phyloP scores from a whole-genome alignment of 768 basidiomycete genomes.

The Sporobolomyces roseus region DNA sequence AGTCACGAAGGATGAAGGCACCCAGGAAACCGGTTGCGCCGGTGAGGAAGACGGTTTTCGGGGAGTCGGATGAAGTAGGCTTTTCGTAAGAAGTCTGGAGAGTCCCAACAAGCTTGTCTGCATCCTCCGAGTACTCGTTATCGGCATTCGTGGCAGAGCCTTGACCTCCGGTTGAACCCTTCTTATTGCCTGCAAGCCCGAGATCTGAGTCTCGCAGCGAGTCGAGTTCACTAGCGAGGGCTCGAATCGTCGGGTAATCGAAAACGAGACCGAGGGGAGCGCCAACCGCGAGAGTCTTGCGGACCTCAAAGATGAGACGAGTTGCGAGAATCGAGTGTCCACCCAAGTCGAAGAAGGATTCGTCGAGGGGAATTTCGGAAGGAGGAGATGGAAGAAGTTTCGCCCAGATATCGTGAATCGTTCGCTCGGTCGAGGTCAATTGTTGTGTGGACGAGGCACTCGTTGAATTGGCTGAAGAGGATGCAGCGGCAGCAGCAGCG shows the following conservation, averaged over 20 bases:
- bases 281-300: slow-evolving; percentile 83
- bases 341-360: slow-evolving; percentile 96
- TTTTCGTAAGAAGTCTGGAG: slow-evolving; percentile 61
- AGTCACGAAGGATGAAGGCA: slow-evolving; percentile 78
- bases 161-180: neutral
- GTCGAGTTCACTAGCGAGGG: slow-evolving; percentile 73
- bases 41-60: slow-evolving; percentile 77
- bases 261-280: slow-evolving; percentile 90
- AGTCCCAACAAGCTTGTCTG: slow-evolving; percentile 59
- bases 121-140: slow-evolving; percentile 72
- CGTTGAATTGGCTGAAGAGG: slow-evolving; percentile 39
- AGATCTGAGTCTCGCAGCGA: slow-evolving; percentile 71
- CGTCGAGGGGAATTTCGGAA: slow-evolving; percentile 68
- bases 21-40: slow-evolving; percentile 97
- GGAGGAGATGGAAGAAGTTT: slow-evolving; percentile 68
- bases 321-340: slow-evolving; percentile 98
- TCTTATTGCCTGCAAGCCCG: slow-evolving; percentile 57
- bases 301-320: slow-evolving; percentile 90
- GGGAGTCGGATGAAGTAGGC: slow-evolving; percentile 42
- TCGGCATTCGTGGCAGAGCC: slow-evolving; percentile 16
- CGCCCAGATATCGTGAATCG: slow-evolving; percentile 79
- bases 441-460: slow-evolving; percentile 48
- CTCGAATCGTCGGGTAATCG: slow-evolving; percentile 76
- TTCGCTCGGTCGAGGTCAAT: slow-evolving; percentile 68
- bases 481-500: slow-evolving; percentile 54